phyloP scores from a whole-genome alignment of 2,329 filamentous ascomycete species.

The Cadophora luteo-olivacea region DNA sequence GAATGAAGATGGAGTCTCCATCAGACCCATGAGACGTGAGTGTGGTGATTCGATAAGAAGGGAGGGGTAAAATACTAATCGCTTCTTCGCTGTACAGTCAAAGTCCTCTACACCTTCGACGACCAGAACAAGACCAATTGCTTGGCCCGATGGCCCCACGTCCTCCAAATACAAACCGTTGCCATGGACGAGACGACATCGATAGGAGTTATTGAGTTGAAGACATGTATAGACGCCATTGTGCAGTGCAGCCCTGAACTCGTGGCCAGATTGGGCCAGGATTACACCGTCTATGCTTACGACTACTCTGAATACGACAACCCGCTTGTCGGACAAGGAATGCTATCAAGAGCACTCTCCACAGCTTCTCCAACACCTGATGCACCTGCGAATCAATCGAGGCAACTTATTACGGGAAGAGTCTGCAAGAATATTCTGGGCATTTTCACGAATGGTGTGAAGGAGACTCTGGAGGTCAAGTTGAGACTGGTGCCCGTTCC shows the following conservation, averaged over 20 bases:
- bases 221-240: slow-evolving; percentile 86
- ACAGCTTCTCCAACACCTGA: slow-evolving; percentile 59
- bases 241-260: slow-evolving; percentile 83
- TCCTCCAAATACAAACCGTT: slow-evolving; percentile 80
- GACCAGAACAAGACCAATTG: slow-evolving; percentile 87
- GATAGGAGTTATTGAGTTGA: slow-evolving; percentile 88
- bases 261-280: slow-evolving; percentile 69
- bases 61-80: slow-evolving; percentile 31
- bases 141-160: slow-evolving; percentile 82
- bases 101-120: slow-evolving; percentile 97
- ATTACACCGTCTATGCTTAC: slow-evolving; percentile 97
- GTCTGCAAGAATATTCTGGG: slow-evolving; percentile 87
- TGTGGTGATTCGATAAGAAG: slow-evolving; percentile 30
- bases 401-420: slow-evolving; percentile 82
- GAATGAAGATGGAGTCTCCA: slow-evolving; percentile 61
- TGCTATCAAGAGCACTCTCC: slow-evolving; percentile 84
- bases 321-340: slow-evolving; percentile 92
- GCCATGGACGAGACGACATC: slow-evolving; percentile 78
- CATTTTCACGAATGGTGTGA: slow-evolving; percentile 81
- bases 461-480: slow-evolving; percentile 92
- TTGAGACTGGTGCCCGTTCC: slow-evolving; percentile 82
- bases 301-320: slow-evolving; percentile 96
- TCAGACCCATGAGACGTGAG: slow-evolving; percentile 68
- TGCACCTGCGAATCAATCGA: slow-evolving; percentile 63
- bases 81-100: slow-evolving; percentile 64